Conservation (phyloP, 2,329 filamentous ascomycete genomes). For the Meredithiella fracta region DNA sequence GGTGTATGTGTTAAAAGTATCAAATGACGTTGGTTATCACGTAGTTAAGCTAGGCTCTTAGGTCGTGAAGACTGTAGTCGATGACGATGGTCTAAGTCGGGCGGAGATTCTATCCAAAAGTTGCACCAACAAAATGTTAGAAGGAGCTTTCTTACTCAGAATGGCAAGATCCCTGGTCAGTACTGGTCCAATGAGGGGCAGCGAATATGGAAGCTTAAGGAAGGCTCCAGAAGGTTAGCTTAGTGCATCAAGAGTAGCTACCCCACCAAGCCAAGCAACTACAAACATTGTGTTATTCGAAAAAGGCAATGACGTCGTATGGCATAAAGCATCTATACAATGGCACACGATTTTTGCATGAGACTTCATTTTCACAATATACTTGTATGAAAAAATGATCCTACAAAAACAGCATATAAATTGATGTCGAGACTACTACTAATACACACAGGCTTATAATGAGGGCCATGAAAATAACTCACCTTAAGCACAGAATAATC, state of each 20-base stretch:
- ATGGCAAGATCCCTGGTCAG: slow-evolving; percentile 1
- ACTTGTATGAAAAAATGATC: too few relatives aligned
- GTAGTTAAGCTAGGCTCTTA: not conserved
- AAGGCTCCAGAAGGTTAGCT: slow-evolving; percentile 12
- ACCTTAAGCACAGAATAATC: too few relatives aligned
- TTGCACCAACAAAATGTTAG: not conserved
- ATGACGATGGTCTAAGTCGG: not conserved
- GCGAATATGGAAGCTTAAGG: not conserved
- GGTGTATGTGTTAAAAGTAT: not conserved
- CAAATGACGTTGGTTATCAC: not conserved
- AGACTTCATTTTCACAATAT: too few relatives aligned
- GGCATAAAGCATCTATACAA: too few relatives aligned
- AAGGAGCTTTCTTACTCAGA: not conserved
- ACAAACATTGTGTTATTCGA: too few relatives aligned
- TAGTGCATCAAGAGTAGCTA: not conserved
- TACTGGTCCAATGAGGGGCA: not conserved
- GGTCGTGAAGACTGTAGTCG: not conserved
- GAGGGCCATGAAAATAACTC: too few relatives aligned
- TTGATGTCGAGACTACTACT: too few relatives aligned
- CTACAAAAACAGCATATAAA: too few relatives aligned
- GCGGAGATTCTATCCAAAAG: not conserved
- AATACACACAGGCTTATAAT: too few relatives aligned
- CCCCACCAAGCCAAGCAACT: too few relatives aligned
- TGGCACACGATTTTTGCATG: too few relatives aligned
- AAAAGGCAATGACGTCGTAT: too few relatives aligned